These are phyloP conservation scores for Nicotiana noctiflora DNA, from an alignment of 257 asterid genomes.

Conservation along the genomic window DNA sequence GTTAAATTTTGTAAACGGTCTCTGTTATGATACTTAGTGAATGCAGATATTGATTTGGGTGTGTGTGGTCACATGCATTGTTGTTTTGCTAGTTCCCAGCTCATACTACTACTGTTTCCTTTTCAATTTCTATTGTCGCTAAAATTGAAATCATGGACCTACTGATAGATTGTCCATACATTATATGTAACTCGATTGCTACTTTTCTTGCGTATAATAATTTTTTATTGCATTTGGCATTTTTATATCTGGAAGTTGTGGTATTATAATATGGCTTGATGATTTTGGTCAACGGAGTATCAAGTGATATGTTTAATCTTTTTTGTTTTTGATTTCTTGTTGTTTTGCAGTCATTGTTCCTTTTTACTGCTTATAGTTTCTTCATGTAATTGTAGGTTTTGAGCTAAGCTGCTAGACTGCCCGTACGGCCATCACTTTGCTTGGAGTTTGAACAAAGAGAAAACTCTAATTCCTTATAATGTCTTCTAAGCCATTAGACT, in stretches of 20 bases:
- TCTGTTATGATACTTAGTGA: neutral
- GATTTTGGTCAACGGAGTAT: neutral
- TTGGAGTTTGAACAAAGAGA: constrained; percentile 8
- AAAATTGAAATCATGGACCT: neutral
- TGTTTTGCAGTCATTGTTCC: neutral
- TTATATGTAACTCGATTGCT: neutral
- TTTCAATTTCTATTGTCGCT: neutral
- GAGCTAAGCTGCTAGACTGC: neutral
- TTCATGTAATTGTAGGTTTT: constrained; percentile 1
- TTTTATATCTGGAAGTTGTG: neutral
- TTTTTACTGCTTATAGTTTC: neutral
- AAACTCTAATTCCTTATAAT: constrained; percentile 22
- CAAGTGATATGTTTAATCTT: neutral
- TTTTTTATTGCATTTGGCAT: neutral
- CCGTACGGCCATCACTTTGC: neutral
- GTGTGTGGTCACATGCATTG: neutral
- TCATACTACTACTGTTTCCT: neutral
- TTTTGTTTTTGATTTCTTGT: neutral
- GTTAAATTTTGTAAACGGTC: neutral
- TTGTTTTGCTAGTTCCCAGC: neutral
- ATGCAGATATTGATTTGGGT: neutral
- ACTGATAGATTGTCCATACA: neutral
- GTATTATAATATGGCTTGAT: neutral
- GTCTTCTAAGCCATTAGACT: constrained; percentile 69
- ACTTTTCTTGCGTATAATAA: neutral